Base-by-base conservation (phyloP, 768 basidiomycete species). In the Podaxis sp. region DNA sequence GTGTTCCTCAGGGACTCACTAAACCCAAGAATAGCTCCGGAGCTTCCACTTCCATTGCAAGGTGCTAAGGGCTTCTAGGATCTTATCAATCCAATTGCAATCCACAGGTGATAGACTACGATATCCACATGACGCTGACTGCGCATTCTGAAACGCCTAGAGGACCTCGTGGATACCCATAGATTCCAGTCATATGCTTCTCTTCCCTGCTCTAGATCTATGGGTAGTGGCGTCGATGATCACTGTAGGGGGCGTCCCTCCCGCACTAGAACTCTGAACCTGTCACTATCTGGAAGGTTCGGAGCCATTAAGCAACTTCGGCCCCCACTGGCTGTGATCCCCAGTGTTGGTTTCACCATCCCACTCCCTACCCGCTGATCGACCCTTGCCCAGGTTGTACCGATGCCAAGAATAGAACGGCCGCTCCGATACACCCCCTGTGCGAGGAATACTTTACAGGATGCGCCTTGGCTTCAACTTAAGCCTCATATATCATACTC, bases 91-190 rank as follows among this genome's bases (percentile, higher is more conserved):
- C 24, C 13, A 39, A 56, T 56, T 19, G 24, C n/a, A 15, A 8
- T 24, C 36, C 22, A 17, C 22, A 36, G 54, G 19, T 56, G 54
- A 56, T 56, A 56, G 54, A 56, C 54, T 56, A 56, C 15, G 53
- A 24, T 39, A 22, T 12, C 33, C 38, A 56, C 38, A 56, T 40
- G 38, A 54, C 33, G 30, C 30, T 36, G 17, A 19, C 54, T 56
- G 54, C 54, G 19, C 38, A 56, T n/a, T n/a, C 38, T 56, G 54
- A 30, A 36, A 40, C 19, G 49, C 26, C 24, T 51, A 51, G 49
- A 12, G 26, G 12, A 17, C 49, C 49, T 51, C 49, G 49, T 51
- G 49, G 49, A 9, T 12, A 24, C 26, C 12, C 4, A 6, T 24
- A 13, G 6, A 24, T 26, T 51, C 26, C 8, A 24, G 22, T 49